A percentile compares a stretch with the other conserved stretches of the same genome.
Evolutionary conservation across 306 rosid species (phyloP).

Genomic region (Psophocarpus tetragonolobus): DNA sequence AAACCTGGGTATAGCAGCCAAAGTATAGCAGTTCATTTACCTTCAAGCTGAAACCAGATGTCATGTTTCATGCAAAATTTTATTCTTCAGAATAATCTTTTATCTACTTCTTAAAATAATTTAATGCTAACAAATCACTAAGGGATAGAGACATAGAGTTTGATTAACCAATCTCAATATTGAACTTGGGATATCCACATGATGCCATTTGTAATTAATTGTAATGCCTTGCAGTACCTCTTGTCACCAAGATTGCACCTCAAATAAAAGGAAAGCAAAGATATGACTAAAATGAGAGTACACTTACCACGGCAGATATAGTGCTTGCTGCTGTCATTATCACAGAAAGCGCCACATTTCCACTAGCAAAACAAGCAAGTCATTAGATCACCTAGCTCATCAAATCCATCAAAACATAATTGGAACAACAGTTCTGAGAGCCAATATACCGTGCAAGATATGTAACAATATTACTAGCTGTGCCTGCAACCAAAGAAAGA

Average conservation of each 20-base stretch:
- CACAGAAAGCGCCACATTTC: slow-evolving; percentile 86
- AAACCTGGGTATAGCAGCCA: too few species aligned
- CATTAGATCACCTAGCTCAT: slow-evolving; percentile 15
- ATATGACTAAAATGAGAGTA: slow-evolving; percentile 24
- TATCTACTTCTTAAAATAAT: neutral
- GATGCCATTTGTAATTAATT: neutral
- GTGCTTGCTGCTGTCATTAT: slow-evolving; percentile 93
- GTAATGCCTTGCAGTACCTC: neutral
- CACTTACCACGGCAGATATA: slow-evolving; percentile 73
- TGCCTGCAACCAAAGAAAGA: slow-evolving; percentile 63
- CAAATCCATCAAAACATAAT: neutral
- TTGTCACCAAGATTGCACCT: slow-evolving; percentile 14
- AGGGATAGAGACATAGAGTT: neutral
- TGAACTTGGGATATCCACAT: neutral
- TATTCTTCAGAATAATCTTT: neutral
- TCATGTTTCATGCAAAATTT: neutral
- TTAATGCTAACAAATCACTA: neutral
- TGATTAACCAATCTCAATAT: neutral
- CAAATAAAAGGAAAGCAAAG: neutral
- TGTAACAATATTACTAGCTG: slow-evolving; percentile 87
- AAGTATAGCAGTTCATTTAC: neutral
- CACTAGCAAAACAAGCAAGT: neutral
- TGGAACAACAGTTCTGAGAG: slow-evolving; percentile 10
- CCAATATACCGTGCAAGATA: slow-evolving; percentile 80
- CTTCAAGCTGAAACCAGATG: neutral